These are phyloP conservation scores for Trifolium subterraneum DNA, from an alignment of 306 rosid genomes.

Conservation along the genomic window DNA sequence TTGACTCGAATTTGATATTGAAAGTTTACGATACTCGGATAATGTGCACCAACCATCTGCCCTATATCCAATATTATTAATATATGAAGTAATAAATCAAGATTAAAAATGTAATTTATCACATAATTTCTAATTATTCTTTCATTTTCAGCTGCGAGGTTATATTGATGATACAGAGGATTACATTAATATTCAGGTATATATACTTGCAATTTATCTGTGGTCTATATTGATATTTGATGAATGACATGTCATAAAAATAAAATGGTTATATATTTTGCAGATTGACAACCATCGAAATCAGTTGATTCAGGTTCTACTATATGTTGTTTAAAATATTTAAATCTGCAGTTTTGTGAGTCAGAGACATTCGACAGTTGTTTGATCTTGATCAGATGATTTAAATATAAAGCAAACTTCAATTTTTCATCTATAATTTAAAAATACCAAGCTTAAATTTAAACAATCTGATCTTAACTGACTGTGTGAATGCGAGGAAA, in stretches of 20 bases:
- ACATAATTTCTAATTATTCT: neutral
- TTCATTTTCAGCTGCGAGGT: slow-evolving; percentile 70
- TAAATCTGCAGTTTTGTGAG: too few species aligned
- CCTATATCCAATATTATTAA: too few species aligned
- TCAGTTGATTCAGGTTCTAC: slow-evolving; percentile 71
- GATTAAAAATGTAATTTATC: neutral
- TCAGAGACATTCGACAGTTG: neutral
- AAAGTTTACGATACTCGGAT: neutral
- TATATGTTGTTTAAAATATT: neutral
- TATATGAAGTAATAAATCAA: neutral
- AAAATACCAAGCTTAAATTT: too few species aligned
- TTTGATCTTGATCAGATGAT: too few species aligned
- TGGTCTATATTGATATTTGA: neutral
- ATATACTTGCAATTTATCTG: neutral
- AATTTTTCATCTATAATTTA: too few species aligned
- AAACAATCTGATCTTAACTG: too few species aligned
- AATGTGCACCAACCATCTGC: too few species aligned
- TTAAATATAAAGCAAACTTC: too few species aligned
- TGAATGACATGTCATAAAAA: slow-evolving; percentile 22
- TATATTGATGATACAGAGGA: slow-evolving; percentile 92
- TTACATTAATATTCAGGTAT: slow-evolving; percentile 86
- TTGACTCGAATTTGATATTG: neutral
- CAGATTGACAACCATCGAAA: slow-evolving; percentile 82
- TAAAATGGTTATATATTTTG: slow-evolving; percentile 34
- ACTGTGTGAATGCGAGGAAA: too few species aligned